Conservation (phyloP, 1,284 basidiomycete species). For the Somion occarium region DNA sequence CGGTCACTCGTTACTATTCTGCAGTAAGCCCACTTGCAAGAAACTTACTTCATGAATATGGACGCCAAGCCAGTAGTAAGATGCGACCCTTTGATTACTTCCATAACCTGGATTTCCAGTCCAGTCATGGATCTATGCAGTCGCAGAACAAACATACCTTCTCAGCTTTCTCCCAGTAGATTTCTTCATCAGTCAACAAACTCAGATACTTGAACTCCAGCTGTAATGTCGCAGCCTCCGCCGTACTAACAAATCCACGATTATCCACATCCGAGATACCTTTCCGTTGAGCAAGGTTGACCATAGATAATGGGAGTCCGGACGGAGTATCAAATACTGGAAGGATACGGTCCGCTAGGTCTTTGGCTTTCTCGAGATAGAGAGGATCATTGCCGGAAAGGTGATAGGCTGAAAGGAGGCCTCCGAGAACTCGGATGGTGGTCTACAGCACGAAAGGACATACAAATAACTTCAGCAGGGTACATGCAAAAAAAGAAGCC, state of each 20-base stretch:
- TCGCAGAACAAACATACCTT: slow-evolving; percentile 38
- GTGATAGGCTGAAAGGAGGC: slow-evolving; percentile 81
- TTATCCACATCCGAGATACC: slow-evolving; percentile 69
- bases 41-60: slow-evolving; percentile 75
- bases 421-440: slow-evolving; percentile 79
- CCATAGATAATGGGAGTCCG: slow-evolving; percentile 76
- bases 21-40: slow-evolving; percentile 7
- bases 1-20: background rate
- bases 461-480: background rate
- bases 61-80: slow-evolving; percentile 74
- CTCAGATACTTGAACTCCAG: slow-evolving; percentile 91
- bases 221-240: slow-evolving; percentile 82
- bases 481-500: background rate
- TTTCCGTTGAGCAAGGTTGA: slow-evolving; percentile 68
- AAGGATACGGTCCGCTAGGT: slow-evolving; percentile 84
- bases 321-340: slow-evolving; percentile 79
- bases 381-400: slow-evolving; percentile 57
- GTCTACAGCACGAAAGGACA: slow-evolving; percentile 40
- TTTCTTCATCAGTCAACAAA: slow-evolving; percentile 68
- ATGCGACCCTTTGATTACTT: slow-evolving; percentile 58
- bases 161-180: slow-evolving; percentile 83
- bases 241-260: slow-evolving; percentile 69
- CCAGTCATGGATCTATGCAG: slow-evolving; percentile 1
- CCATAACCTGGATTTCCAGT: slow-evolving; percentile 55
- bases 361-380: slow-evolving; percentile 72